Percentiles rank a stretch among this genome's conserved stretches.
These are phyloP conservation scores for Clavariopsis aquatica DNA, from an alignment of 495 filamentous ascomycete genomes.

Conservation along the genomic window DNA sequence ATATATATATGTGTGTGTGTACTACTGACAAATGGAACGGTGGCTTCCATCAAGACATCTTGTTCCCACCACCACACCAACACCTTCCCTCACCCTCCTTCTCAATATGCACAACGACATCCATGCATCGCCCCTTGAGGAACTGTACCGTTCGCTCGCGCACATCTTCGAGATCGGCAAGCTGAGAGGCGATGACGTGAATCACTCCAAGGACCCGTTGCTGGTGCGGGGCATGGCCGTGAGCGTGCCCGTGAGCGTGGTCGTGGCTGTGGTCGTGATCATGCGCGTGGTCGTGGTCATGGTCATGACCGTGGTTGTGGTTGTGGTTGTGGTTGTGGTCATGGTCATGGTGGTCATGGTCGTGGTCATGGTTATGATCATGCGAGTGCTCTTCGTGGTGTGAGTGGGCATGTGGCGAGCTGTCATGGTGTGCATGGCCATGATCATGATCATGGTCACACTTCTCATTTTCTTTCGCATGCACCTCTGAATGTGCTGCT, in stretches of 20 bases:
- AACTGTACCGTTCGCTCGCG: conserved; percentile 44
- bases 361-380: conserved; percentile 11
- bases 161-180: conserved; percentile 47
- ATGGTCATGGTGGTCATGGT: conserved; percentile 24
- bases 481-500: conserved; percentile 40
- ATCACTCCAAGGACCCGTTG: conserved; percentile 46
- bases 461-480: conserved; percentile 40
- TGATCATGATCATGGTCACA: conserved; percentile 36
- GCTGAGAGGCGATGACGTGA: conserved; percentile 43
- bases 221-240: conserved; percentile 28
- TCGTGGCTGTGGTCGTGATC: conserved; percentile 28
- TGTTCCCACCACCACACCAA: conserved; percentile 46
- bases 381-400: conserved; percentile 12
- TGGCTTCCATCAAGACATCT: conserved; percentile 5
- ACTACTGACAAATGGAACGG: too few relatives aligned
- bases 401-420: background rate
- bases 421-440: conserved; percentile 5
- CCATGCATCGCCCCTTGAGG: conserved; percentile 42
- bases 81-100: conserved; percentile 44
- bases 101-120: conserved; percentile 48
- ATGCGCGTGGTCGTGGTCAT: conserved; percentile 25
- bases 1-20: too few relatives aligned
- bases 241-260: conserved; percentile 25
- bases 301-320: conserved; percentile 45
- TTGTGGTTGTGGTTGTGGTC: conserved; percentile 22